Base-by-base conservation (phyloP, 139 green algal genomes). In the Auxenochlorella pyrenoidosa region DNA sequence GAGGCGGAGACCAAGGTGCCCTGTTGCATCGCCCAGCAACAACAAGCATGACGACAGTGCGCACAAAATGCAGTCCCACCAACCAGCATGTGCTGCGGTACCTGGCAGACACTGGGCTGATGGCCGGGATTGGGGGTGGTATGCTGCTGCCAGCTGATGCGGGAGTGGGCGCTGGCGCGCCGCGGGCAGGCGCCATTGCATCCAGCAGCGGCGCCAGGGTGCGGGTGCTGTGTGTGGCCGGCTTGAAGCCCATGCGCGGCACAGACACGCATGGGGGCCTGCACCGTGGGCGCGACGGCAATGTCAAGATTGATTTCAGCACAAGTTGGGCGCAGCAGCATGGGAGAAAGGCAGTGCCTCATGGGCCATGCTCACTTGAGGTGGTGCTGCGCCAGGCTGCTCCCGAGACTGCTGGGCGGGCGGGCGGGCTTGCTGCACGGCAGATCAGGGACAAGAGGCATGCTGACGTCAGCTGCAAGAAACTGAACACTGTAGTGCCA, bases 181-280 rank as follows among this genome's bases (percentile, higher is more conserved):
- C 54, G 22, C 3, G 72, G 5, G 12, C 40, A 19, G 72, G 44
- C 32, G 30, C 32, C 30, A 43, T 43, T 24, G 30, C n/a, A 32
- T 83, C 78, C 54, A 71, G n/a, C 54, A 83, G 18, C 15, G 78
- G 78, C n/a, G 54, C 78, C n/a, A 82, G 30, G 21, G n/a, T 72
- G 34, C 78, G 78, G 10, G 51, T 71, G 78, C 78, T 83, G 78
- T 83, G 78, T 34, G 78, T 83, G 78, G 78, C 78, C 1, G 78
- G 78, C 78, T 83, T 83, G 78, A 60, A 83, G 18, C 78, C 78
- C 78, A 83, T 47, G 1, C 78, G 78, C 13, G 26, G 78, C 15
- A 34, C n/a, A 4, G 51, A 51, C 12, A 40, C 34, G 54, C 30
- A n/a, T 28, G 44, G 30, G 4, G 47, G 76, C 76, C 76, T 82